Evolutionary conservation across 2,329 filamentous ascomycete genomes (phyloP).

Genomic region (Laburnicola sp.): DNA sequence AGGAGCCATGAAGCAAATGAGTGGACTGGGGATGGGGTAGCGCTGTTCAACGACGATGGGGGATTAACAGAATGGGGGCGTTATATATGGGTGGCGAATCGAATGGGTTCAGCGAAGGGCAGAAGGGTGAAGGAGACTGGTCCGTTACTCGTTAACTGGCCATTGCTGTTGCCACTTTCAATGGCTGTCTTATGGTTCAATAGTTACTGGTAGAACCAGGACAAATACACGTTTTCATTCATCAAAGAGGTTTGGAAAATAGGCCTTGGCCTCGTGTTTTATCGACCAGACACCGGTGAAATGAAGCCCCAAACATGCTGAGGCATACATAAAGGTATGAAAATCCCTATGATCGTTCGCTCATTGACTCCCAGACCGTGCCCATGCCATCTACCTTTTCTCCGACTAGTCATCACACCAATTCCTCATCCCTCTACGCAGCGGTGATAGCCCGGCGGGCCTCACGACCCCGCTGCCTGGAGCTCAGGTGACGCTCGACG

Average conservation of each 20-base stretch:
- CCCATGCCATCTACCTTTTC: conserved; percentile 39
- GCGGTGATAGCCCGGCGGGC: conserved; percentile 64
- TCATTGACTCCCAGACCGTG: conserved; percentile 46
- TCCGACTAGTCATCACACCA: conserved; percentile 22
- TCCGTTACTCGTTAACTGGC: conserved; percentile 2
- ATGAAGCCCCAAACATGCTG: conserved; percentile 44
- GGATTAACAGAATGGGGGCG: conserved; percentile 38
- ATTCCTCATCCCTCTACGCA: conserved; percentile 45
- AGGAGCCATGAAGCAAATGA: conserved; percentile 38
- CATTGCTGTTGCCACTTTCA: conserved; percentile 6
- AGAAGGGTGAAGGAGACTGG: conserved; percentile 33
- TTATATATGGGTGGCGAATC: conserved; percentile 34
- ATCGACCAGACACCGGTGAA: conserved; percentile 45
- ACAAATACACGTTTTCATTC: conserved; percentile 8
- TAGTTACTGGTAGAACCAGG: conserved; percentile 4
- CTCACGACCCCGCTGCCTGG: conserved; percentile 83
- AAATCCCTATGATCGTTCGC: conserved; percentile 46
- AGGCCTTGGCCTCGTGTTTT: conserved; percentile 42
- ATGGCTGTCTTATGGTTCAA: conserved; percentile 4
- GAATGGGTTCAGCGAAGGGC: conserved; percentile 31
- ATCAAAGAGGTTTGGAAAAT: conserved; percentile 30
- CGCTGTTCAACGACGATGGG: conserved; percentile 37
- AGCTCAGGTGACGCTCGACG: conserved; percentile 74
- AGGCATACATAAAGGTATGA: conserved; percentile 41
- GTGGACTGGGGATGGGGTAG: conserved; percentile 42